Evolutionary conservation across 225 moss, liverwort and hornwort species (phyloP).

Genomic region (Climacium dendroides): DNA sequence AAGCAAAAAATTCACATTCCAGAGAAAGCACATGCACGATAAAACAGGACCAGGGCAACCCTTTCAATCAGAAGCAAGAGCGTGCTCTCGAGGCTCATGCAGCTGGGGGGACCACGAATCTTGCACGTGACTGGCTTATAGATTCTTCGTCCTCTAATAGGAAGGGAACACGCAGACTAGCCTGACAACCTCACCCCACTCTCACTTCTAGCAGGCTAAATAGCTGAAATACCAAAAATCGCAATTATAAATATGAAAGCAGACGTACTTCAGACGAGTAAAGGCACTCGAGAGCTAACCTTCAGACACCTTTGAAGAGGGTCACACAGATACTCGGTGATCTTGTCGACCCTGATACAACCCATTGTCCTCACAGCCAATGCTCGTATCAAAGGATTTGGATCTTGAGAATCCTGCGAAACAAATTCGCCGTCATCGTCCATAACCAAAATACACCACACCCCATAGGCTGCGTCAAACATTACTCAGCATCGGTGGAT

Average conservation of each 20-base stretch:
- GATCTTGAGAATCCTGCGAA: constrained; percentile 93
- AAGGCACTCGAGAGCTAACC: constrained; percentile 18
- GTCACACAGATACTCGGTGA: constrained; percentile 94
- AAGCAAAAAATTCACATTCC: neutral
- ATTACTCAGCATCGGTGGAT: neutral
- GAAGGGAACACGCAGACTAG: neutral
- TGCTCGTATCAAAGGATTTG: constrained; percentile 90
- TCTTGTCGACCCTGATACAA: constrained; percentile 98
- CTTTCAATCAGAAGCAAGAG: neutral
- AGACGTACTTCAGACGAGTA: neutral
- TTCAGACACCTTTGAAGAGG: constrained; percentile 93
- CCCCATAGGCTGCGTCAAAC: neutral
- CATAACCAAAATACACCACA: neutral
- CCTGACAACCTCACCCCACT: neutral
- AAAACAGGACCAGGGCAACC: neutral
- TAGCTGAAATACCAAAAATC: neutral
- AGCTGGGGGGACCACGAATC: neutral
- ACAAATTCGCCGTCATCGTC: neutral
- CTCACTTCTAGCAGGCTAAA: neutral
- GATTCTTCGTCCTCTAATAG: neutral
- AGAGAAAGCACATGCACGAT: neutral
- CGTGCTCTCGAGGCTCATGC: neutral
- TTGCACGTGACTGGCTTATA: neutral
- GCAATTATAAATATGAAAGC: neutral
- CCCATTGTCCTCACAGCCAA: constrained; percentile 98